Evolutionary conservation across 768 basidiomycete genomes (phyloP), one percentile per base, ranked within the genome.

Genomic region (Galerina sulciceps): DNA sequence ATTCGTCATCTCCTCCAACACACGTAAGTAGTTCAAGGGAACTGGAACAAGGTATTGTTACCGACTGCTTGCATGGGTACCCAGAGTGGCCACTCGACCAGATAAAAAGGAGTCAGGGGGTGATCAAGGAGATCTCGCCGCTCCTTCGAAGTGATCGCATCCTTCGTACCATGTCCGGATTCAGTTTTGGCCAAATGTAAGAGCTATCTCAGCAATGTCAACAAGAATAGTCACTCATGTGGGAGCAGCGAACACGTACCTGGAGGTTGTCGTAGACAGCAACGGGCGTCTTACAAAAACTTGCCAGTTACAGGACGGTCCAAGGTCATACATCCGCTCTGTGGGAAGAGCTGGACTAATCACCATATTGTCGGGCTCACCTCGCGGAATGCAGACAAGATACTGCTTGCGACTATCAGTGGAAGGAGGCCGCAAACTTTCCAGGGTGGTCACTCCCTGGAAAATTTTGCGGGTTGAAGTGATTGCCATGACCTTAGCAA

Each of bases 281-380:
- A 71, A 58, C 6, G 71, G 71, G 15, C 59, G 45, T 13, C 51
- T 35, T 58, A 64, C 55, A 42, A 73, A 63, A 37, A 48, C 42
- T 17, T 48, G 57, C 66, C 73, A 70, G 60, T 80, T 81, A 23
- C 42, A 38, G 20, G 58, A 46, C 9, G 38, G 34, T 8, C 79
- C 79, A 36, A 77, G 65, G 59, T 81, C 76, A 45, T 81, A 81
- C 15, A 77, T 63, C 10, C 71, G 67, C 60, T 77, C 75, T 15
- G 58, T 62, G 3, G 65, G 60, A 18, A 68, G 62, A 5, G 72
- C 57, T 35, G 66, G 51, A 35, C 4, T 49, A 15, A 61, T 50
- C 15, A 73, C 60, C 15, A 22, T 40, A 10, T 54, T 42, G 6
- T 50, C 37, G 20, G 44, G 11, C 14, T 34, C 37, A 18, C 17